Evolutionary conservation across 2,329 filamentous ascomycete genomes (phyloP).

Genomic region (Fusarium lateritium): DNA sequence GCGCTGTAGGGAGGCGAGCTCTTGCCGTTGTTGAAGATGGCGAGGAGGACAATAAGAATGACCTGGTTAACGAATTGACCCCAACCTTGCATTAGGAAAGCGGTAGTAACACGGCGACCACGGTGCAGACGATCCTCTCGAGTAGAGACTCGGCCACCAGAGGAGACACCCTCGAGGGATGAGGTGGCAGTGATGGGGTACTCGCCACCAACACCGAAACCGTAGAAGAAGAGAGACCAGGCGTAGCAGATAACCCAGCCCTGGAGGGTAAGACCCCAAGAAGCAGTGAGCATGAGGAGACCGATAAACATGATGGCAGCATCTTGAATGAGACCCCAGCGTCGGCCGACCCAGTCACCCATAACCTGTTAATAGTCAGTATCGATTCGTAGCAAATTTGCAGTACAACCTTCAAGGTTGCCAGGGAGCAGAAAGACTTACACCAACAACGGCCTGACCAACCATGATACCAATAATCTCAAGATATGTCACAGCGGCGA

Average conservation of each 20-base stretch:
- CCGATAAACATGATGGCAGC: conserved; percentile 94
- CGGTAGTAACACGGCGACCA: conserved; percentile 94
- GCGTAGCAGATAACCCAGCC: conserved; percentile 98
- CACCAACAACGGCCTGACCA: conserved; percentile 89
- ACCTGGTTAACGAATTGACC: conserved; percentile 96
- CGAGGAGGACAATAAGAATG: conserved; percentile 85
- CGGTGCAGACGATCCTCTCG: conserved; percentile 94
- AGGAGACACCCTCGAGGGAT: conserved; percentile 91
- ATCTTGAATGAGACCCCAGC: conserved; percentile 96
- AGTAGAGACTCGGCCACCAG: conserved; percentile 89
- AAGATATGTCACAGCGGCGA: conserved; percentile 88
- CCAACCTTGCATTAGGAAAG: conserved; percentile 99
- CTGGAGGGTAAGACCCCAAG: conserved; percentile 88
- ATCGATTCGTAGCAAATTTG: conserved; percentile 9
- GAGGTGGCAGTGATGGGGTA: conserved; percentile 98
- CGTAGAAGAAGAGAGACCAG: conserved; percentile 89
- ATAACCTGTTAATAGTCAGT: conserved; percentile 60
- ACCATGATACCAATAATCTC: conserved; percentile 96
- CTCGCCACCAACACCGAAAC: conserved; percentile 81
- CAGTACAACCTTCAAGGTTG: neutral
- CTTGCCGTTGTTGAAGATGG: conserved; percentile 86
- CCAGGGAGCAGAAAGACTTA: conserved; percentile 58
- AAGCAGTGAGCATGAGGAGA: conserved; percentile 90
- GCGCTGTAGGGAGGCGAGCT: conserved; percentile 83
- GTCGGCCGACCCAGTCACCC: conserved; percentile 85